Evolutionary conservation across 1,139 yeast species (phyloP).

Genomic region (Blastobotrys serpentis): DNA sequence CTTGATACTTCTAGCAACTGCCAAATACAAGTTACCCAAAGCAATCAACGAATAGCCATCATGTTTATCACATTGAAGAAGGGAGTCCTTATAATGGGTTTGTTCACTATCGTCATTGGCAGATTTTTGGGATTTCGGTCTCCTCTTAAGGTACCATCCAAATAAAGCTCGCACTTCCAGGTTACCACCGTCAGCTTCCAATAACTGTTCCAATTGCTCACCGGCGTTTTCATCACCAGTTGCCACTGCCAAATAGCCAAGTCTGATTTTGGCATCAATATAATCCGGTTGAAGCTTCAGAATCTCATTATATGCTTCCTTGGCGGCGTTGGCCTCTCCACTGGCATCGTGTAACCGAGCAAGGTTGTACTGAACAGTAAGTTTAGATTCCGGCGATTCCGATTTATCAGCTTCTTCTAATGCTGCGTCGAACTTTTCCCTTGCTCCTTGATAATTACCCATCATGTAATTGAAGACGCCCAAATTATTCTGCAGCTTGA

Average conservation of each 20-base stretch:
- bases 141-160: slow-evolving; percentile 80
- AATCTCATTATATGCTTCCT: slow-evolving; percentile 54
- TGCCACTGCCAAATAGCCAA: slow-evolving; percentile 52
- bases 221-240: slow-evolving; percentile 47
- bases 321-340: slow-evolving; percentile 48
- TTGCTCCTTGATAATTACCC: slow-evolving; percentile 55
- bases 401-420: slow-evolving; percentile 35
- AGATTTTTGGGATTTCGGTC: slow-evolving; percentile 35
- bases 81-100: slow-evolving; percentile 78
- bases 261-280: slow-evolving; percentile 72
- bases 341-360: slow-evolving; percentile 44
- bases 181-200: slow-evolving; percentile 57
- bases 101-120: slow-evolving; percentile 60
- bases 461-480: slow-evolving; percentile 80
- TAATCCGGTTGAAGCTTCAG: slow-evolving; percentile 65
- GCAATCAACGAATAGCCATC: slow-evolving; percentile 89
- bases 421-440: slow-evolving; percentile 53
- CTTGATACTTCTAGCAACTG: slow-evolving; percentile 77
- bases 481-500: slow-evolving; percentile 74
- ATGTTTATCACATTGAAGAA: slow-evolving; percentile 73
- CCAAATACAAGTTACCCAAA: slow-evolving; percentile 81
- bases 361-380: slow-evolving; percentile 40
- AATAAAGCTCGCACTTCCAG: slow-evolving; percentile 86
- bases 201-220: slow-evolving; percentile 53
- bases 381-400: slow-evolving; percentile 21